Base-by-base conservation (phyloP, 2,329 filamentous ascomycete species). In the Berkeleyomyces basicola region DNA sequence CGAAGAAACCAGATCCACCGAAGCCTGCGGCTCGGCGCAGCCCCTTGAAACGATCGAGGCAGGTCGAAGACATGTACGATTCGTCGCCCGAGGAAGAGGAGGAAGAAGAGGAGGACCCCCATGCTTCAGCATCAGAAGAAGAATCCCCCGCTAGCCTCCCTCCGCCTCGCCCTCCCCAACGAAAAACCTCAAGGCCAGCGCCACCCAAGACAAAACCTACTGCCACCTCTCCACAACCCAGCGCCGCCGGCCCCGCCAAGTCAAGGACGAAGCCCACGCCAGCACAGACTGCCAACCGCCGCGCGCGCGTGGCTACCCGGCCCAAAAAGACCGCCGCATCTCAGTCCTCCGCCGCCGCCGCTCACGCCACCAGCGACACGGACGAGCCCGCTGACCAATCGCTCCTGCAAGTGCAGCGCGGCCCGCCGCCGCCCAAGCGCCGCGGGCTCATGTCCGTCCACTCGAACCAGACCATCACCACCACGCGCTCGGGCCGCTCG, bases 401-500 rank as follows among this genome's bases (percentile, higher is more conserved):
- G 0, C 71, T 76, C 11, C 69, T 75, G 33, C 77, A 77, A 2
- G 72, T 82, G 7, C 78, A 80, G 44, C 78, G 77, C 7, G 79
- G 79, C 0, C 80, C 81, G 1, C 81, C 81, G 0, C 73, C 82
- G 60, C 80, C 81, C 60, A 81, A 77, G 68, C 73, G 76, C 46
- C 78, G 79, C 23, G 79, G 80, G 1, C 73, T 83, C 9, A 76
- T 82, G 33, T 80, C 80, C 59, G 70, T 77, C 61, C 77, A 78
- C 49, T 75, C 75, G 40, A 76, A 76, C 7, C 71, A 83, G 61
- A 76, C 74, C 36, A 76, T 81, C 66, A 77, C 77, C 39, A 80
- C 78, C 53, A 88, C 85, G 59, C 84, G 90, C 61, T 92, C 86
- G 10, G 91, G 90, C 1, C 83, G 93, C 63, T 82, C 83, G 61